Evolutionary conservation across 2,329 filamentous ascomycete species (phyloP).

Genomic region (Fusarium sp.): DNA sequence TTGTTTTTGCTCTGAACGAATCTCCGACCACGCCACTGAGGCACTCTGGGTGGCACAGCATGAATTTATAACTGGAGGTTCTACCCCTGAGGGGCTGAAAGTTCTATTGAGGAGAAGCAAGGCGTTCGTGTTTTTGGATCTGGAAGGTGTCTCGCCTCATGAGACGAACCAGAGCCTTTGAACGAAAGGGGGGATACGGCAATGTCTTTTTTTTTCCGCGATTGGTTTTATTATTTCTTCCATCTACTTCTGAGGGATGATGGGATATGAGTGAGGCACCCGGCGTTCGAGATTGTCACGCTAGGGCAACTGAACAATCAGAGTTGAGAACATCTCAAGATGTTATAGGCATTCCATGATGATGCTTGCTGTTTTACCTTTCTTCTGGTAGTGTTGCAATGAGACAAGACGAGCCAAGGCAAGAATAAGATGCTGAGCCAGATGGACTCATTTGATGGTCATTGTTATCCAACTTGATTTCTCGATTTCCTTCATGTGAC

Average conservation of each 20-base stretch:
- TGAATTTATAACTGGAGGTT: slow-evolving; percentile 10
- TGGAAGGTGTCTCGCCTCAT: not conserved
- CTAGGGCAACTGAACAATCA: slow-evolving; percentile 10
- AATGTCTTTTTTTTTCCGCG: not conserved
- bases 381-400: slow-evolving; percentile 7
- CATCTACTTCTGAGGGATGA: slow-evolving; percentile 1
- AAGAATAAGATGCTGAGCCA: not conserved
- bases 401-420: slow-evolving; percentile 4
- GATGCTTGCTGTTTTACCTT: slow-evolving; percentile 1
- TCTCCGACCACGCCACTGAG: not conserved
- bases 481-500: not conserved
- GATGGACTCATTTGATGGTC: not conserved
- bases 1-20: not conserved
- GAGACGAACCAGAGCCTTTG: not conserved
- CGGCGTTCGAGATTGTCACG: not conserved
- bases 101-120: not conserved
- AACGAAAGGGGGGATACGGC: not conserved
- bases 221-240: not conserved
- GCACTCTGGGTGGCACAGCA: slow-evolving; percentile 5
- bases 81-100: not conserved
- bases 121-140: slow-evolving; percentile 27
- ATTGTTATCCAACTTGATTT: not conserved
- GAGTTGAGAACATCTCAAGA: slow-evolving; percentile 8
- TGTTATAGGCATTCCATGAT: slow-evolving; percentile 10
- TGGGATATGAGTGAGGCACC: not conserved